These are phyloP conservation scores for Sutorius australiensis DNA, from an alignment of 768 basidiomycete species.

Conservation along the genomic window DNA sequence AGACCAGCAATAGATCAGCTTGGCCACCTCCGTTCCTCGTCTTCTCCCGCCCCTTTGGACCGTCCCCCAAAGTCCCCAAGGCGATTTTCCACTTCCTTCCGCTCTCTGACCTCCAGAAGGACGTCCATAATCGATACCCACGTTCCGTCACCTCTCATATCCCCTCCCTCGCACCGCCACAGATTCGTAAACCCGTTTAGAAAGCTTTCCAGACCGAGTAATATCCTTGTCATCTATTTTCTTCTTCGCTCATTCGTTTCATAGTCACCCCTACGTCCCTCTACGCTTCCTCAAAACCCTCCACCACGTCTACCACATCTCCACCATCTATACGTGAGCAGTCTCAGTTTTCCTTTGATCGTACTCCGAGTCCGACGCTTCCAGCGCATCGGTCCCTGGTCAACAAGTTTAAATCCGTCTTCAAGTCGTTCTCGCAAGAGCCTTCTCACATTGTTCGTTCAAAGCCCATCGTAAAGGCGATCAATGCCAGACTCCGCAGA, in stretches of 20 bases:
- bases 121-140: slow-evolving; percentile 2
- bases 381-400: slow-evolving; percentile 12
- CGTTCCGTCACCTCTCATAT: background rate
- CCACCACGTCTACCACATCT: background rate
- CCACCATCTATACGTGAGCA: slow-evolving; percentile 1
- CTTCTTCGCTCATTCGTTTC: background rate
- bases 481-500: slow-evolving; percentile 16
- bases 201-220: slow-evolving; percentile 18
- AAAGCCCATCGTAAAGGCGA: slow-evolving; percentile 10
- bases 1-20: background rate
- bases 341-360: background rate
- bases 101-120: slow-evolving; percentile 5
- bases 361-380: background rate
- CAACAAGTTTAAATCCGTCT: slow-evolving; percentile 23
- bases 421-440: slow-evolving; percentile 12
- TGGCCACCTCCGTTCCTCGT: background rate
- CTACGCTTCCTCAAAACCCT: background rate
- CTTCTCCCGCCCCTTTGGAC: background rate
- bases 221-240: background rate
- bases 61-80: background rate
- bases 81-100: slow-evolving; percentile 3
- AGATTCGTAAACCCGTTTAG: slow-evolving; percentile 16
- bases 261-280: slow-evolving; percentile 6
- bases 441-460: slow-evolving; percentile 3
- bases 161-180: slow-evolving; percentile 8